A percentile compares a stretch with the other conserved stretches of the same genome.
phyloP scores from a whole-genome alignment of 768 basidiomycete species.

The Asterophora parasitica region DNA sequence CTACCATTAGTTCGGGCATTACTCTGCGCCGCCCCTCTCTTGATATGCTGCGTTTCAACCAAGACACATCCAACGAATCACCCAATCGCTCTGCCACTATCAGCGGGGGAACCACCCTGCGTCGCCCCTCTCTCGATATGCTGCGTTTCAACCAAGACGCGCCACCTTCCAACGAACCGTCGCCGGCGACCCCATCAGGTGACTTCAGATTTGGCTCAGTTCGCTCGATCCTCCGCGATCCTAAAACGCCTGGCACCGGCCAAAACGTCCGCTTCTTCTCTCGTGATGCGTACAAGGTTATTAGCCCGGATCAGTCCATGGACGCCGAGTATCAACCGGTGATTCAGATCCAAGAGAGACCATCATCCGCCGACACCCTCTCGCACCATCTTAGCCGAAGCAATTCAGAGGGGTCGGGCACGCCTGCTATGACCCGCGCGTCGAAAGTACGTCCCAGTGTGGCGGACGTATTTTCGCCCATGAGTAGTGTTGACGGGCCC shows the following conservation, averaged over 20 bases:
- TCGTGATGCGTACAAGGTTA: slow-evolving; percentile 58
- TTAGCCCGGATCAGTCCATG: slow-evolving; percentile 60
- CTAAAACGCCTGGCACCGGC: slow-evolving; percentile 71
- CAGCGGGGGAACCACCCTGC: slow-evolving; percentile 17
- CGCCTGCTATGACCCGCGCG: slow-evolving; percentile 27
- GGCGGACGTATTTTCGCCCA: slow-evolving; percentile 48
- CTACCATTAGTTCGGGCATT: slow-evolving; percentile 13
- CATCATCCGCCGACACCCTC: slow-evolving; percentile 19
- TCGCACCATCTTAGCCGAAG: slow-evolving; percentile 28
- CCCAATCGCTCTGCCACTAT: slow-evolving; percentile 6
- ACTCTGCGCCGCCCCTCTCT: slow-evolving; percentile 32
- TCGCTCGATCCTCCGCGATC: slow-evolving; percentile 68
- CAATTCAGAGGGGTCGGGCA: slow-evolving; percentile 22
- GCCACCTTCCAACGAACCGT: slow-evolving; percentile 10
- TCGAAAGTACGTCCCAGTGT: slow-evolving; percentile 40
- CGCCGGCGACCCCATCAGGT: slow-evolving; percentile 24
- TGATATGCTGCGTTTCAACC: slow-evolving; percentile 29
- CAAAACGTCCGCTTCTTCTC: slow-evolving; percentile 78
- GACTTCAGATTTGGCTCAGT: slow-evolving; percentile 47
- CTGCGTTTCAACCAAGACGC: slow-evolving; percentile 24
- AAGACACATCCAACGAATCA: slow-evolving; percentile 17
- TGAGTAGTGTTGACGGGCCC: slow-evolving; percentile 21
- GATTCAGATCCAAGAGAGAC: slow-evolving; percentile 20
- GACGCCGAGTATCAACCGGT: slow-evolving; percentile 33
- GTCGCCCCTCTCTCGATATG: slow-evolving; percentile 37